A percentile compares a stretch with the other conserved stretches of the same genome.
phyloP scores from a whole-genome alignment of 2,329 filamentous ascomycete species.

The Phialophora chinensis region DNA sequence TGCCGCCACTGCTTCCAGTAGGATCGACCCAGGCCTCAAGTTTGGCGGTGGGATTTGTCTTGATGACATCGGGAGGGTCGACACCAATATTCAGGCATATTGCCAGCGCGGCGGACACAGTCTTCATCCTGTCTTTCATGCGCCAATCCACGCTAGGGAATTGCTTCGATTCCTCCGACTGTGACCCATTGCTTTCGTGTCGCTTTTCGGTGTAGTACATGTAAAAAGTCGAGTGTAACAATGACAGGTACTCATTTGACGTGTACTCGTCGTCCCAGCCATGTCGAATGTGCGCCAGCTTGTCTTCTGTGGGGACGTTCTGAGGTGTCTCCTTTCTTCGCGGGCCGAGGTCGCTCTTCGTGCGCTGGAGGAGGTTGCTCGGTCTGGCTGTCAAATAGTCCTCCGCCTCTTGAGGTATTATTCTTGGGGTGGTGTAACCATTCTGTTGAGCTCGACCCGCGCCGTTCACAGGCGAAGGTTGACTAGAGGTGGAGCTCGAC shows the following conservation, averaged over 20 bases:
- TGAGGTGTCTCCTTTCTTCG: constrained; percentile 46
- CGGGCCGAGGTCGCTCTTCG: constrained; percentile 61
- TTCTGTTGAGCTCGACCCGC: constrained; percentile 21
- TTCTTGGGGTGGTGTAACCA: constrained; percentile 25
- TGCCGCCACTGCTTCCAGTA: constrained; percentile 74
- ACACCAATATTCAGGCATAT: constrained; percentile 97
- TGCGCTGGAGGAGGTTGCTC: constrained; percentile 49
- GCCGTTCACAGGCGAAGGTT: constrained; percentile 20
- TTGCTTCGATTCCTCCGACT: constrained; percentile 62
- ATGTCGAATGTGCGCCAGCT: constrained; percentile 69
- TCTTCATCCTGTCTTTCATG: constrained; percentile 95
- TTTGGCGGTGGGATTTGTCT: constrained; percentile 90
- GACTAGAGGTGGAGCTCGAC: constrained; percentile 23
- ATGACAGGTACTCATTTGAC: constrained; percentile 84
- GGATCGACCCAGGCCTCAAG: constrained; percentile 98
- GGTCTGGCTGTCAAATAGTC: constrained; percentile 30
- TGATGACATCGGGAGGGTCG: constrained; percentile 94
- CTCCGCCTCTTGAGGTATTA: constrained; percentile 36
- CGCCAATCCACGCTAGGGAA: constrained; percentile 86
- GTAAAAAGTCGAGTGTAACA: constrained; percentile 93
- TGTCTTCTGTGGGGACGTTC: constrained; percentile 53
- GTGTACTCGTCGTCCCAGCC: constrained; percentile 93
- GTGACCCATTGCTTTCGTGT: constrained; percentile 91
- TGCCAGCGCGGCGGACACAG: constrained; percentile 90
- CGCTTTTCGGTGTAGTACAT: constrained; percentile 99